phyloP scores from a whole-genome alignment of 106 monocot genomes.

The Amphibolis antarctica region DNA sequence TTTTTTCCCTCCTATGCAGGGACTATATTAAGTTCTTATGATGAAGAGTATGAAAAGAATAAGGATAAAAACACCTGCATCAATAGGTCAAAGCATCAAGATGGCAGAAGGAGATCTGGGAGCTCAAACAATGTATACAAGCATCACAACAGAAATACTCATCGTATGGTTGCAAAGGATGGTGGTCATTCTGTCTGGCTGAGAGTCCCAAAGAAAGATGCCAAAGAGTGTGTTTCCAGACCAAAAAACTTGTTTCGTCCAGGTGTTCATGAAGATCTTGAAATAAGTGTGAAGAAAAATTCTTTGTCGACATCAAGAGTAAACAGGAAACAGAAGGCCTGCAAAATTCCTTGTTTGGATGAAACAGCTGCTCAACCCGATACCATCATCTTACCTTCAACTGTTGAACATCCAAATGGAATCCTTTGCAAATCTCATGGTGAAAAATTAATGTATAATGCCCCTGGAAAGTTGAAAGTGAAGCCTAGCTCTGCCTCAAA shows the following conservation, averaged over 20 bases:
- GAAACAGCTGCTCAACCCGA: constrained; percentile 9
- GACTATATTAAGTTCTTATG: not conserved
- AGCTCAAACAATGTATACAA: constrained; percentile 8
- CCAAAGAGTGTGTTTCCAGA: constrained; percentile 1
- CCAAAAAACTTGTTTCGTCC: not conserved
- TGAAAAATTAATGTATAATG: constrained; percentile 6
- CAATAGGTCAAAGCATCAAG: constrained; percentile 9
- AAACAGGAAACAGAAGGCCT: constrained; percentile 14
- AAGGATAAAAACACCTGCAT: not conserved
- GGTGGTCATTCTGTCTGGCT: constrained; percentile 44
- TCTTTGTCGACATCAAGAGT: constrained; percentile 6
- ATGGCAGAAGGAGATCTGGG: constrained; percentile 22
- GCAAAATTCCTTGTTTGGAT: constrained; percentile 11
- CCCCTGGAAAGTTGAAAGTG: constrained; percentile 8
- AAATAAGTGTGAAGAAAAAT: constrained; percentile 1
- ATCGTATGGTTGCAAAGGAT: constrained; percentile 19
- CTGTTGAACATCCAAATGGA: constrained; percentile 13
- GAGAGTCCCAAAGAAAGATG: constrained; percentile 39
- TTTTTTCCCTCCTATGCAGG: constrained; percentile 4
- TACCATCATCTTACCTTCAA: not conserved
- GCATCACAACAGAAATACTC: constrained; percentile 2
- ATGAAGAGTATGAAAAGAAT: constrained; percentile 8
- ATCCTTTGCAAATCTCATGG: constrained; percentile 1
- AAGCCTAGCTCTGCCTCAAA: constrained; percentile 15
- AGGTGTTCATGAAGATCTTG: constrained; percentile 14